Base-by-base conservation (phyloP, 768 basidiomycete species). In the Suillus sp. region DNA sequence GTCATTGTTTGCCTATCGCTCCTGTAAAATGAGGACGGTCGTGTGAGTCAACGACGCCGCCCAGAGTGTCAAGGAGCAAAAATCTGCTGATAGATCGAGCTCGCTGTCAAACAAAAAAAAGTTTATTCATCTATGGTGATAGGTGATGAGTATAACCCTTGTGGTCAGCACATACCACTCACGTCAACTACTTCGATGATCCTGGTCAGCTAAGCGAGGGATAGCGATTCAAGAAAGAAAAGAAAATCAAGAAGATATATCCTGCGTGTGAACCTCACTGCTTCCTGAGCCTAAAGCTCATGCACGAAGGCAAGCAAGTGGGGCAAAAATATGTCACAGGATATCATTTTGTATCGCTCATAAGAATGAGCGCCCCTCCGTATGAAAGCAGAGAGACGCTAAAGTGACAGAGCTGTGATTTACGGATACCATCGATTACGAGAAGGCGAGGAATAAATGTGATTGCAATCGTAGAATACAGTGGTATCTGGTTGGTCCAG, bases 1-100 rank as follows among this genome's bases (percentile, higher is more conserved):
- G 65, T 68, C 65, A 67, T 62, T 61, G 60, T 30, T 6, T 75
- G 66, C 65, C 67, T 93, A 72, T 96, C 79, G 94, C 93, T 96
- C 90, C 84, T 87, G 76, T 93, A 92, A 96, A 96, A 96, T 96
- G 90, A 95, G 93, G 86, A 89, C 88, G 84, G 80, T 80, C 91
- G 90, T 87, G 88, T 94, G 74, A 77, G 74, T 72, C 69, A 64
- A 64, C 68, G 69, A 87, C 89, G 89, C 84, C 86, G 87, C 84
- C 89, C 95, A 96, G 95, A 96, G 95, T 96, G 95, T 96, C 85
- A 85, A 84, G 84, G 93, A 96, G 94, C 95, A 40, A 30, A 20
- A 65, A 22, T 58, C 13, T 47, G 61, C 9, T 62, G 54, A 62
- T 34, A 25, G 16, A 43, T 40, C 56, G 40, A 18, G 4, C 43